Conservation (phyloP, 345 rosid species). For the Salix caprea region DNA sequence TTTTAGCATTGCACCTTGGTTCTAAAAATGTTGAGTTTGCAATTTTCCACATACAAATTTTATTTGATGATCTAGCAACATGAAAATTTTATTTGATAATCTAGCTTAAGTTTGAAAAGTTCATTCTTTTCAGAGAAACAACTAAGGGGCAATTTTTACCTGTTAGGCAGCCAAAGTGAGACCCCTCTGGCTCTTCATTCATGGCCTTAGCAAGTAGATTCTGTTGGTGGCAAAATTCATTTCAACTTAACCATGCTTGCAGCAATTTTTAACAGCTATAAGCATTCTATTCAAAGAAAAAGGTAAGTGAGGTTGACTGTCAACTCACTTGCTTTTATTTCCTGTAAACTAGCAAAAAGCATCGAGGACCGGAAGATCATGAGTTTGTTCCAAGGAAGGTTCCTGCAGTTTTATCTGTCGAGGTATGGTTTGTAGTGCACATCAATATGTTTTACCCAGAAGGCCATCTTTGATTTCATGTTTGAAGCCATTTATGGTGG, state of each 20-base stretch:
- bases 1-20: background rate
- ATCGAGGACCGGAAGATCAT: conserved; percentile 42
- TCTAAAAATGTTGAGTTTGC: background rate
- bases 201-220: background rate
- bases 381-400: conserved; percentile 48
- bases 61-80: too few relatives aligned
- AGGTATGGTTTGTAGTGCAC: conserved; percentile 42
- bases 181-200: background rate
- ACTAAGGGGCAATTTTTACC: background rate
- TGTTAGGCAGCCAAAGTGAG: background rate
- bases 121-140: background rate
- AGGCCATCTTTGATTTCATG: background rate
- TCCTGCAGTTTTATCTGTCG: conserved; percentile 91
- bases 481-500: background rate
- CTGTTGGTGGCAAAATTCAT: background rate
- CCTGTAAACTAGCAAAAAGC: conserved; percentile 43
- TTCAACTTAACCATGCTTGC: background rate
- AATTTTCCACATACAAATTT: background rate
- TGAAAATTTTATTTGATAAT: background rate
- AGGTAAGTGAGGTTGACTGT: background rate
- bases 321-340: conserved; percentile 13
- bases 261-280: background rate
- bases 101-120: background rate
- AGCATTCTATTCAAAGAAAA: background rate
- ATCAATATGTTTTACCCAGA: background rate